Percentiles rank a stretch among this genome's conserved stretches.
Conservation (phyloP, 257 asterid genomes). For the Solanum sejunctum region DNA sequence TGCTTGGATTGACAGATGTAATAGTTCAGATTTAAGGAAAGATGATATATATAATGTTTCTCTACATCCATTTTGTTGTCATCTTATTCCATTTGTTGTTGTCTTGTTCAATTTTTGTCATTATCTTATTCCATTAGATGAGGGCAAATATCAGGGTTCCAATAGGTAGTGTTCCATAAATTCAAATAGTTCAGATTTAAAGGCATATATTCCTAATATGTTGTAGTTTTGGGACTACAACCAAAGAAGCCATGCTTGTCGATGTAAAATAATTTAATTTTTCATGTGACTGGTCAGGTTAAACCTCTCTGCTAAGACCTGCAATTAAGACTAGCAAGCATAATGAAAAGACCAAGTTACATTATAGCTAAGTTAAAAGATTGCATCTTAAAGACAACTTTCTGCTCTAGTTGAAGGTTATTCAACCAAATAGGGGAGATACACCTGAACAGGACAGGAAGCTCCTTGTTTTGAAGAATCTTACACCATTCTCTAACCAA, state of each 20-base stretch:
- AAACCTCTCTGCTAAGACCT: background rate
- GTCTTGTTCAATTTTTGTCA: background rate
- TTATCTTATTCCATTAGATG: background rate
- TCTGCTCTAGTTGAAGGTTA: background rate
- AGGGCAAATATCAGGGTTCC: background rate
- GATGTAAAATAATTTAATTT: background rate
- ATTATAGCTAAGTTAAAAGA: background rate
- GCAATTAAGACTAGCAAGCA: background rate
- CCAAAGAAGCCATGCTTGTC: background rate
- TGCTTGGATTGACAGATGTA: background rate
- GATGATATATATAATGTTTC: background rate
- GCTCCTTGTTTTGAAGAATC: background rate
- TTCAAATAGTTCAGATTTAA: background rate
- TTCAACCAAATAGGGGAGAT: background rate
- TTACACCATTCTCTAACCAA: background rate
- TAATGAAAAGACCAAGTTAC: background rate
- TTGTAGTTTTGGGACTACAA: background rate
- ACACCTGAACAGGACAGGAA: background rate
- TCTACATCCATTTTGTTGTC: background rate
- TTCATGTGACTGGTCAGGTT: background rate
- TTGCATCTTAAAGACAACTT: background rate
- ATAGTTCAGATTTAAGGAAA: background rate
- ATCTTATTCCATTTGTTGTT: background rate
- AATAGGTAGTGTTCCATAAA: background rate
- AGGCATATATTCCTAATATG: background rate